Evolutionary conservation across 75 land plant genomes (phyloP), one percentile per base, ranked within the genome.

Genomic region (Azolla pinnata): DNA sequence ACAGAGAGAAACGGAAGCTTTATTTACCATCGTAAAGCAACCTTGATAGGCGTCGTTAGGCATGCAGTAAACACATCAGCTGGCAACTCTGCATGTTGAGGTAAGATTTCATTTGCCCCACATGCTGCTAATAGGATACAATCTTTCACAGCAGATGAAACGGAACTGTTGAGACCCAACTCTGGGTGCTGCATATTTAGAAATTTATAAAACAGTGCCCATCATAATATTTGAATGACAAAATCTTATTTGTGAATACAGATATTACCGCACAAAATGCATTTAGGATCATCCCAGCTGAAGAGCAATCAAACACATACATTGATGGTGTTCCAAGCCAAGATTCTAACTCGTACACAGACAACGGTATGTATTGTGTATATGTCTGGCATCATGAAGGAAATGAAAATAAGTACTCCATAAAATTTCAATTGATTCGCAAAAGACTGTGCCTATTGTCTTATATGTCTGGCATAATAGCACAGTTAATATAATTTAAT

Each of bases 231-330:
- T 3, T 24, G 28, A 12, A 24, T 7, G 14, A 25, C 29, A 17
- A 58, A 42, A 27, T 60, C 61, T 24, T 21, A 23, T 19, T 18
- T 17, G 2, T 64, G 9, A 14, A 10, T 25, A 1, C 2, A 12
- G 9, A 25, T 21, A 21, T 24, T 68, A 92, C 97, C 88, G 88
- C 89, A 25, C 62, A 66, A 62, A 92, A 88, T 10, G 98, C 82
- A 75, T 75, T 88, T 5, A 92, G 76, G 65, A 92, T 83, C 80
- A 80, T 58, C 50, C 90, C 98, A 33, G 98, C 98, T 66, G 95
- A 83, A 66, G 98, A 92, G 59, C 96, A 92, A 61, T 88, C 98
- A 68, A 92, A 92, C 4, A 92, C 98, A 76, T 92, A 92, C 28
- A 92, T 88, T 25, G 98, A 92, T 3, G 98, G 98, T 32, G 90